Evolutionary conservation across 1,139 yeast genomes (phyloP).

Genomic region (Suhomyces bribrorum): DNA sequence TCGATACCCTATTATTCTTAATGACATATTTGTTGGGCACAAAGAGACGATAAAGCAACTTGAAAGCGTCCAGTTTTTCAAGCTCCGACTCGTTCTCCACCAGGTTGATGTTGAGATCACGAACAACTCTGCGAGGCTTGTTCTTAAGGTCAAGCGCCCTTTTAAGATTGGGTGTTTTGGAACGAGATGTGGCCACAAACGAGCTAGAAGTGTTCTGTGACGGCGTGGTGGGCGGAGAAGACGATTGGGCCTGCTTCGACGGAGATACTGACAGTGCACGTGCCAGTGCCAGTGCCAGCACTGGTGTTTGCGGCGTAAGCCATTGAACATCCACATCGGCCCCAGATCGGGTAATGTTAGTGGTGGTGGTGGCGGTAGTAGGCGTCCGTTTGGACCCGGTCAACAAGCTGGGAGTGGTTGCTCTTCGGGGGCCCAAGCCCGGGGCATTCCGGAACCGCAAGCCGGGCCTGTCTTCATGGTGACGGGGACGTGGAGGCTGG

Average conservation of each 20-base stretch:
- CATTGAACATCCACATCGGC: constrained; percentile 1
- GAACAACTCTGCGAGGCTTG: constrained; percentile 8
- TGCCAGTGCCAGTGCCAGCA: neutral
- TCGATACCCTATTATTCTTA: constrained; percentile 28
- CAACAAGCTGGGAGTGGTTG: constrained; percentile 7
- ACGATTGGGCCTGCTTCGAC: no score
- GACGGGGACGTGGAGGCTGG: no score
- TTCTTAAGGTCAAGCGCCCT: constrained; percentile 7
- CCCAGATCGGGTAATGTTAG: constrained; percentile 11
- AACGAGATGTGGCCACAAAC: constrained; percentile 1
- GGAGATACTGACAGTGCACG: no score
- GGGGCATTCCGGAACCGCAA: neutral
- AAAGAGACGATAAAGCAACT: constrained; percentile 35
- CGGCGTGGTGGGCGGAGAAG: constrained; percentile 4
- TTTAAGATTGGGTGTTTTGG: constrained; percentile 3
- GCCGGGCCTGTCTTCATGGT: neutral
- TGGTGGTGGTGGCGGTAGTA: constrained; percentile 14
- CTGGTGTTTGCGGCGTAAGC: neutral
- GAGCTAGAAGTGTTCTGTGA: neutral
- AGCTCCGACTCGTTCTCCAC: constrained; percentile 1
- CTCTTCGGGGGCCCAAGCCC: constrained; percentile 2
- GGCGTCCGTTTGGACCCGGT: constrained; percentile 9
- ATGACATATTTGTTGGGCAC: constrained; percentile 35
- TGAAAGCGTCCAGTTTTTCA: constrained; percentile 28
- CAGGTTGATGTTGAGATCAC: constrained; percentile 1